A percentile compares a stretch with the other conserved stretches of the same genome.
Evolutionary conservation across 176 grass and related monocot genomes (phyloP).

Genomic region (Tuctoria greenei): DNA sequence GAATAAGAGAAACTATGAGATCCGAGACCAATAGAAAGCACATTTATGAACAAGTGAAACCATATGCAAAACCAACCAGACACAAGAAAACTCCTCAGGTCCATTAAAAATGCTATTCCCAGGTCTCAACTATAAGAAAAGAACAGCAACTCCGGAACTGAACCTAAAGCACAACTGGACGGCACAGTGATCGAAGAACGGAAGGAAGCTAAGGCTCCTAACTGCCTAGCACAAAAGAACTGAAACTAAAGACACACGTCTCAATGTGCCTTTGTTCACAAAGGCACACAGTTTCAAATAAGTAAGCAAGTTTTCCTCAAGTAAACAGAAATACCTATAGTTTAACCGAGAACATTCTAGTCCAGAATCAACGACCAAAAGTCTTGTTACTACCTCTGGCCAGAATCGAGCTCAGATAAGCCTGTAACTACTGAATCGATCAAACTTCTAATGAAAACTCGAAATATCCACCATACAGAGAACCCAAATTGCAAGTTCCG

Average conservation of each 20-base stretch:
- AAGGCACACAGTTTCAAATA: conserved; percentile 7
- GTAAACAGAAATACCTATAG: not conserved
- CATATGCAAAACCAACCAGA: conserved; percentile 22
- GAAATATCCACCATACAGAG: conserved; percentile 15
- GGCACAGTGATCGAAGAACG: not conserved
- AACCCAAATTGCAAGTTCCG: conserved; percentile 1
- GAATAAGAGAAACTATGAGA: not conserved
- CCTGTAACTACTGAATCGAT: conserved; percentile 14
- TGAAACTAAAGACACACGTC: not conserved
- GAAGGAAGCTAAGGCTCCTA: not conserved
- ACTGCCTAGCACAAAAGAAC: not conserved
- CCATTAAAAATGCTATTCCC: conserved; percentile 2
- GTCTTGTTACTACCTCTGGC: not conserved
- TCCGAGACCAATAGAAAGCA: not conserved
- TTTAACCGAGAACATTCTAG: not conserved
- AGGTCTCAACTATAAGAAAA: conserved; percentile 21
- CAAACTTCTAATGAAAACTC: not conserved
- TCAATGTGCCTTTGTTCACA: conserved; percentile 22
- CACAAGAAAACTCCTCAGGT: not conserved
- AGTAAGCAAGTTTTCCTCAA: not conserved
- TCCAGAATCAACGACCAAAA: conserved; percentile 20
- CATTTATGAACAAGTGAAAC: not conserved
- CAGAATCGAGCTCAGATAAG: conserved; percentile 9
- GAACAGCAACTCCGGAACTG: not conserved
- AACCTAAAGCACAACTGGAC: not conserved